Percentiles rank a stretch among this genome's conserved stretches.
phyloP scores from a whole-genome alignment of 1,284 basidiomycete species.

The Rhodotorula sp. region DNA sequence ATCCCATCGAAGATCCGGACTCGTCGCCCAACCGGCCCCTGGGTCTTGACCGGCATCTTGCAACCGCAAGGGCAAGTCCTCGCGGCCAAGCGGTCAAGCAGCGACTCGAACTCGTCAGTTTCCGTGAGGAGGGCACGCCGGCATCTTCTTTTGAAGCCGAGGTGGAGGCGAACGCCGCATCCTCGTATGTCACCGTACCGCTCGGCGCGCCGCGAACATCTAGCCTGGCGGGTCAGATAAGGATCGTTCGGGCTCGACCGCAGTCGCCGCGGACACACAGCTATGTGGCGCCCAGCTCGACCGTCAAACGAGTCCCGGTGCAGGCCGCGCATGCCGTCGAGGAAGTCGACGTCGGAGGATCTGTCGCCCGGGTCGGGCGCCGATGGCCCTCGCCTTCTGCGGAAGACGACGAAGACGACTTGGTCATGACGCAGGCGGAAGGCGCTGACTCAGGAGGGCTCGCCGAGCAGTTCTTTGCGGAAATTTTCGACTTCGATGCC shows the following conservation, averaged over 20 bases:
- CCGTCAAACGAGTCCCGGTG: constrained; percentile 1
- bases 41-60: background rate
- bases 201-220: background rate
- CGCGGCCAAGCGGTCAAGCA: constrained; percentile 1
- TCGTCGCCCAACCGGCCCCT: constrained; percentile 18
- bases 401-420: background rate
- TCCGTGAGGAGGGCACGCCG: background rate
- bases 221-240: background rate
- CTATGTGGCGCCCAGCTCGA: too few species aligned
- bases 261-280: too few species aligned
- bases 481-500: constrained; percentile 8
- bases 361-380: background rate
- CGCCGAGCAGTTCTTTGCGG: constrained; percentile 13
- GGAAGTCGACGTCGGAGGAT: background rate
- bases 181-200: constrained; percentile 14
- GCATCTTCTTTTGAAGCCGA: constrained; percentile 12
- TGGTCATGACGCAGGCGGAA: background rate
- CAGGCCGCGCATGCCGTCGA: background rate
- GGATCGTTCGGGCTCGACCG: background rate
- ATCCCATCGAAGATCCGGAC: constrained; percentile 37
- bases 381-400: background rate
- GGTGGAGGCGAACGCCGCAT: background rate
- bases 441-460: background rate
- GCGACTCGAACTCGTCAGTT: constrained; percentile 20
- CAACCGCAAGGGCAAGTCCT: background rate